Conservation (phyloP, 2,329 filamentous ascomycete genomes). For the Calonectria pteridis region DNA sequence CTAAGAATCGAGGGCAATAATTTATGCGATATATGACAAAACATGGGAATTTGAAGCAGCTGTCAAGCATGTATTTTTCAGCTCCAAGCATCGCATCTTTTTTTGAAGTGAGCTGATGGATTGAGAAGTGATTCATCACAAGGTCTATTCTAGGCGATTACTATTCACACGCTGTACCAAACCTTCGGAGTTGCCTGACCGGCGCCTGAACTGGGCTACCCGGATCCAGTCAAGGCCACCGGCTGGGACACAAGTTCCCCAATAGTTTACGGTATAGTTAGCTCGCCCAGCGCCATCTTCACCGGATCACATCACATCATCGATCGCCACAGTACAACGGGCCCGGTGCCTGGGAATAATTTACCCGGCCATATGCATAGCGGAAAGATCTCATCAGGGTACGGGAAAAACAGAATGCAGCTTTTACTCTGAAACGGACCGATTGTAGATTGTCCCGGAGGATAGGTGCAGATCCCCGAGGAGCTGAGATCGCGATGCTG, state of each 20-base stretch:
- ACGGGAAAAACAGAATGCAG: background rate
- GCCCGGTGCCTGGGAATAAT: background rate
- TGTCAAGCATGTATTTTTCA: background rate
- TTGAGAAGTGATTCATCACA: background rate
- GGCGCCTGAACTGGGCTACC: background rate
- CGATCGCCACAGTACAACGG: background rate
- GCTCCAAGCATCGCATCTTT: background rate
- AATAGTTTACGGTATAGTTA: background rate
- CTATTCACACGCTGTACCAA: background rate
- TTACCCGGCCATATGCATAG: background rate
- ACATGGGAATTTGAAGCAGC: background rate
- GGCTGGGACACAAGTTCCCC: background rate
- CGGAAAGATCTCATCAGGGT: background rate
- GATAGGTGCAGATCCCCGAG: background rate
- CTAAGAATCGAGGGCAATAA: background rate
- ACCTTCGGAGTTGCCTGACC: background rate
- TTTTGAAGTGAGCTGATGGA: background rate
- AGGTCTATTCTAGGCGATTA: background rate
- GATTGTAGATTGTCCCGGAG: background rate
- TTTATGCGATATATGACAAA: constrained; percentile 6
- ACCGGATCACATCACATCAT: constrained; percentile 3
- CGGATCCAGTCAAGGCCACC: background rate
- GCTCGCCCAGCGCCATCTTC: background rate
- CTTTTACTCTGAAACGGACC: background rate
- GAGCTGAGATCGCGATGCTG: background rate